Base-by-base conservation (phyloP, 257 asterid species). In the Solanum pennellii region DNA sequence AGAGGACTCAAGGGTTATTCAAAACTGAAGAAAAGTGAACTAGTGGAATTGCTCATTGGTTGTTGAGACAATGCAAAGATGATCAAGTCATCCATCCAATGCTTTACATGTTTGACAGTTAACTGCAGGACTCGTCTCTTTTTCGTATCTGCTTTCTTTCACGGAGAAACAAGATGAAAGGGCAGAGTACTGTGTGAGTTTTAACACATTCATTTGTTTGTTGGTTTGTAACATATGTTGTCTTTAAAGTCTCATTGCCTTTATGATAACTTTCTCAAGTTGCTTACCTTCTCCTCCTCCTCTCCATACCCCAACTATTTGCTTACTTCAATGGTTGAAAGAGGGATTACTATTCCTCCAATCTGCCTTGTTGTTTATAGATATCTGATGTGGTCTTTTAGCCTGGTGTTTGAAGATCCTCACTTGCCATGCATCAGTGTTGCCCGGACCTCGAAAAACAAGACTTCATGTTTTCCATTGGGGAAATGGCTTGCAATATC, bases 1-100 rank as follows among this genome's bases (percentile, higher is more conserved):
- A 94, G 85, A 90, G 96, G 98, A 89, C 89, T 94, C 45, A 93
- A 87, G 88, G 97, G 98, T 83, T 94, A 94, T 82, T 94, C 96
- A n/a, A 94, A 91, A 88, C 92, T 94, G 49, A 94, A 89, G 84
- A 95, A 94, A 93, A 88, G 91, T 68, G 97, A 95, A 69, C 91
- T 95, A 37, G 86, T 94, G 18, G 93, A 92, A 89, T 93, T 93
- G 84, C 87, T 95, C 21, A 73, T 68, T 87, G 88, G 89, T 76
- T 88, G 84, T 45, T 44, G 25, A 79, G 14, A 44, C n/a, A 25
- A 76, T 14, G 60, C 0, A 44, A 1, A n/a, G 62, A 77, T 44
- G 62, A 42, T 42, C 52, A 44, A n/a, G 84, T 77, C 0, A 2
- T 44, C 84, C n/a, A 8, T 52, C 23, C 21, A 52, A 52, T 76